Evolutionary conservation across 257 asterid genomes (phyloP), one percentile per base, ranked within the genome.

Genomic region (Coffea eugenioides): DNA sequence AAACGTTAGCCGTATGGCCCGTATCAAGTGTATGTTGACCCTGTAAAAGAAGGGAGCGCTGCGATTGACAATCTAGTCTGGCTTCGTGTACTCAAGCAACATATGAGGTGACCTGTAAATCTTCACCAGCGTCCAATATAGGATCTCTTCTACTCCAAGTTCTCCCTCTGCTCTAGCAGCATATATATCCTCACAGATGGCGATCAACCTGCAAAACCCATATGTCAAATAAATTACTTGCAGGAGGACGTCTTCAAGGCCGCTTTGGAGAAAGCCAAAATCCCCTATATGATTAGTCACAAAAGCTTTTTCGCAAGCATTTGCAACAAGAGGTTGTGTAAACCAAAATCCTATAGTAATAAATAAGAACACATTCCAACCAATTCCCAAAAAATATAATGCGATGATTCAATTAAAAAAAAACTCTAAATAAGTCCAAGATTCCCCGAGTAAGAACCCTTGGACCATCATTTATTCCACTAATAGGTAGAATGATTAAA

Each of bases 161-260:
- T 94, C 99, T 12, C 98, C 99, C 88, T 94, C 99, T 64, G 99
- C 97, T 84, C 99, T 87, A 71, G 99, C 97, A 81, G 99, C 97
- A 69, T 94, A 96, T 86, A 96, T 96, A 82, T 96, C 98, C 89
- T 94, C 99, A 66, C 99, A 94, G 76, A 96, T 94, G 77, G 98
- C 99, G 3, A 96, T 94, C 90, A 96, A 81, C 92, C 99, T 95
- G 89, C 68, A 82, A 69, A 45, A 45, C 3, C 27, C 18, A 74
- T 0, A 14, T 13, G 57, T 65, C 61, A 36, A 34, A 72, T 1
- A n/a, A n/a, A n/a, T n/a, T 18, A 52, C n/a, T 51, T 14, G 36
- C 39, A 49, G 15, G 27, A 45, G 15, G 27, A 45, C 11, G 75
- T 41, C 41, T 18, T 71, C 51, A 25, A 71, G n/a, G 39, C 54